phyloP scores from a whole-genome alignment of 129 eudicot genomes.

The Saussurea involucrata region DNA sequence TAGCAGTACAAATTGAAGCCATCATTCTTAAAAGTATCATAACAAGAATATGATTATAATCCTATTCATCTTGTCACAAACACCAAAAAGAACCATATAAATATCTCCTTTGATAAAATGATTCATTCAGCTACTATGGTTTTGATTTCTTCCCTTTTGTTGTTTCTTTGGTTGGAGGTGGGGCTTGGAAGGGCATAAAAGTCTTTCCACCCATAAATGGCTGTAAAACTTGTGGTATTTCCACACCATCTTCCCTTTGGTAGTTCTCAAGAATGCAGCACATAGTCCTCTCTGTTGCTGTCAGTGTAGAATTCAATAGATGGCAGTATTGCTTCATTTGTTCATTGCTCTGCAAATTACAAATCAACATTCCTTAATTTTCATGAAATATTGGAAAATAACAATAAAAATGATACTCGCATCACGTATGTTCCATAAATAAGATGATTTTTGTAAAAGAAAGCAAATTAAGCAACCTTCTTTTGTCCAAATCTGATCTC shows the following conservation, averaged over 20 bases:
- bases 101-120: background rate
- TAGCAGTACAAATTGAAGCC: background rate
- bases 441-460: background rate
- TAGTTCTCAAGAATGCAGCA: conserved; percentile 67
- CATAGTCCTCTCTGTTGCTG: too few species aligned
- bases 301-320: conserved; percentile 65
- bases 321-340: conserved; percentile 59
- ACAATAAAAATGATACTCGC: background rate
- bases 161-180: conserved; percentile 35
- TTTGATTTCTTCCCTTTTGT: conserved; percentile 52
- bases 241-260: conserved; percentile 79
- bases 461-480: conserved; percentile 50
- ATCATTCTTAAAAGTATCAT: background rate
- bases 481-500: conserved; percentile 88
- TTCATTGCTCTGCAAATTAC: conserved; percentile 47
- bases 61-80: conserved; percentile 5
- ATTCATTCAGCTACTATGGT: conserved; percentile 22
- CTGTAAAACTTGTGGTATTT: conserved; percentile 54
- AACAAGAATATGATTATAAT: background rate
- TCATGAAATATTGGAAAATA: background rate
- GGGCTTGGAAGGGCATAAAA: conserved; percentile 52
- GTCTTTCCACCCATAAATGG: conserved; percentile 59
- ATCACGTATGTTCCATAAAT: background rate
- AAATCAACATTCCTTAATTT: background rate
- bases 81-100: conserved; percentile 6